Percentiles rank a stretch among this genome's conserved stretches.
phyloP scores from a whole-genome alignment of 2,329 filamentous ascomycete species.

The Cyclaneusma minus region DNA sequence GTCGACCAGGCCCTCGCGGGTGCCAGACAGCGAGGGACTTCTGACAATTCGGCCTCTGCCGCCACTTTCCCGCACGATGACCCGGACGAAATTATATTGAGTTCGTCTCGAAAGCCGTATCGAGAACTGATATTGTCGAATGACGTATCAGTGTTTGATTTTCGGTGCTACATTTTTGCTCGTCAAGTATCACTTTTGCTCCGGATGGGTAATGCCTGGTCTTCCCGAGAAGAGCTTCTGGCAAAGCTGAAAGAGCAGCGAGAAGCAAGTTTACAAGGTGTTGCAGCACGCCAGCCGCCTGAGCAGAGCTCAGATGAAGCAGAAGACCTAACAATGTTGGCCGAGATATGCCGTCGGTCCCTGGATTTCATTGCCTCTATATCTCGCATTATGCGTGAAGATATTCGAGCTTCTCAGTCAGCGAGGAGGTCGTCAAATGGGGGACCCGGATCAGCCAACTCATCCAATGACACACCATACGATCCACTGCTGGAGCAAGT shows the following conservation, averaged over 20 bases:
- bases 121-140: slow-evolving; percentile 85
- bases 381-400: slow-evolving; percentile 63
- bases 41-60: slow-evolving; percentile 20
- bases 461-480: slow-evolving; percentile 9
- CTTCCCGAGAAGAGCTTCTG: slow-evolving; percentile 44
- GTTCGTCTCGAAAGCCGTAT: slow-evolving; percentile 61
- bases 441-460: too few relatives aligned
- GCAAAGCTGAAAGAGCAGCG: slow-evolving; percentile 47
- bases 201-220: slow-evolving; percentile 62
- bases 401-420: slow-evolving; percentile 50
- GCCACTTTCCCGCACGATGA: slow-evolving; percentile 22
- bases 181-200: slow-evolving; percentile 73
- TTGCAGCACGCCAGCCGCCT: slow-evolving; percentile 33
- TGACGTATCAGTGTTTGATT: slow-evolving; percentile 92
- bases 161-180: slow-evolving; percentile 84
- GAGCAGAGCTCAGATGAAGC: slow-evolving; percentile 37
- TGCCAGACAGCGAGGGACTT: slow-evolving; percentile 19
- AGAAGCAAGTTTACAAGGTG: slow-evolving; percentile 39
- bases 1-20: slow-evolving; percentile 33
- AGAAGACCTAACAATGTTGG: slow-evolving; percentile 66
- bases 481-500: slow-evolving; percentile 31
- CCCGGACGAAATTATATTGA: slow-evolving; percentile 43
- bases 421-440: too few relatives aligned
- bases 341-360: slow-evolving; percentile 71
- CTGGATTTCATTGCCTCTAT: slow-evolving; percentile 73